Conservation (phyloP, 2,329 filamentous ascomycete genomes). For the Venturia oleaginea region DNA sequence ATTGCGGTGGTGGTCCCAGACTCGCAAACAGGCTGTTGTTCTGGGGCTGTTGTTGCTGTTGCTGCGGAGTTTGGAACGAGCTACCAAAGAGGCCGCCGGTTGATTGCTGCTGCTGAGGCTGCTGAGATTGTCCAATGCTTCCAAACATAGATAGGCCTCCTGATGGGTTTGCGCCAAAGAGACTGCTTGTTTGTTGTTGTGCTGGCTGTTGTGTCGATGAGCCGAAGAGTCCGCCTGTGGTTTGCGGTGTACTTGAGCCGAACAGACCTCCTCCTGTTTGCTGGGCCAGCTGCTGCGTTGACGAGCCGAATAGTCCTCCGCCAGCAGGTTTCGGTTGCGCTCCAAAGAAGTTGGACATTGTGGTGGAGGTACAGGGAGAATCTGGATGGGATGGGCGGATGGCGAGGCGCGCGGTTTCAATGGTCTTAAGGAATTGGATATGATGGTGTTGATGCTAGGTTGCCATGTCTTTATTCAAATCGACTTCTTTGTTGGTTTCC, state of each 20-base stretch:
- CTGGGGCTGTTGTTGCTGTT: constrained; percentile 21
- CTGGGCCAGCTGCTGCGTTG: constrained; percentile 19
- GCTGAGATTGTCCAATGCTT: constrained; percentile 31
- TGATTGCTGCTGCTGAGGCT: constrained; percentile 31
- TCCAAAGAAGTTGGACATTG: constrained; percentile 21
- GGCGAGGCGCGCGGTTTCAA: background rate
- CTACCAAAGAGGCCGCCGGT: constrained; percentile 22
- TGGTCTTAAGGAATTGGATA: background rate
- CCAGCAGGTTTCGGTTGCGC: constrained; percentile 26
- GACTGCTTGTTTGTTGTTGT: constrained; percentile 11
- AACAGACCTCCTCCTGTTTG: constrained; percentile 28
- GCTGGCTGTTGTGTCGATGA: constrained; percentile 17
- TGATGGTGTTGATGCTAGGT: background rate
- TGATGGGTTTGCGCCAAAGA: constrained; percentile 17
- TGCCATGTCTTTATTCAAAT: background rate
- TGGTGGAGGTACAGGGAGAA: background rate
- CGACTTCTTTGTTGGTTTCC: background rate
- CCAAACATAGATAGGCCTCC: constrained; percentile 11
- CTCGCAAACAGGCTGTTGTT: constrained; percentile 18
- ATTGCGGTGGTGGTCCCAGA: constrained; percentile 26
- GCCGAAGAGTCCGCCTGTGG: constrained; percentile 33
- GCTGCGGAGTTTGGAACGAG: constrained; percentile 18
- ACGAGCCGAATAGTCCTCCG: constrained; percentile 30
- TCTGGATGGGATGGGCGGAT: background rate
- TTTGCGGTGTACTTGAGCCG: constrained; percentile 21